These are phyloP conservation scores for Microcyclospora pomicola DNA, from an alignment of 2,329 filamentous ascomycete species.

Conservation along the genomic window DNA sequence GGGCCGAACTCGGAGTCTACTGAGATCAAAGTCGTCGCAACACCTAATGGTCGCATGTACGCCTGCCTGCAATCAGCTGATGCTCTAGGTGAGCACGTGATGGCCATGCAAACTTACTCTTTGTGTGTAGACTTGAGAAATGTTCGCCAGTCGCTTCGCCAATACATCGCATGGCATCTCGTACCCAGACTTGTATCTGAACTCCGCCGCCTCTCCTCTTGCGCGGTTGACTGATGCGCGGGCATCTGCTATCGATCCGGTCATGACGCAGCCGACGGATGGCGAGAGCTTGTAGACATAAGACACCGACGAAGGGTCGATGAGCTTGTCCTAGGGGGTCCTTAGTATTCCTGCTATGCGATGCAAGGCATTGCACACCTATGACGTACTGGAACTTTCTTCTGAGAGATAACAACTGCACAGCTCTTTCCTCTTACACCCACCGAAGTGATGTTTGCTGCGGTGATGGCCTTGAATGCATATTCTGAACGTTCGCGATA, in stretches of 20 bases:
- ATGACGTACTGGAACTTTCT: conserved; percentile 86
- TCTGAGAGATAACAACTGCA: conserved; percentile 93
- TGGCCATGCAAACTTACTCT: conserved; percentile 44
- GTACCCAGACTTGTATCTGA: conserved; percentile 96
- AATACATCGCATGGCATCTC: conserved; percentile 98
- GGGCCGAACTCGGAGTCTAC: conserved; percentile 85
- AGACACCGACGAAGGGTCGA: conserved; percentile 90
- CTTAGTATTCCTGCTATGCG: conserved; percentile 7
- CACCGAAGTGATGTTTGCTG: conserved; percentile 96
- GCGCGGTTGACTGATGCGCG: conserved; percentile 85
- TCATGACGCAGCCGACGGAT: conserved; percentile 96
- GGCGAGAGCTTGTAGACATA: conserved; percentile 96
- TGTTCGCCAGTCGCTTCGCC: conserved; percentile 93
- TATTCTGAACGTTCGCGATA: conserved; percentile 53
- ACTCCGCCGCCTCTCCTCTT: conserved; percentile 90
- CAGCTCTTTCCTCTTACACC: conserved; percentile 94
- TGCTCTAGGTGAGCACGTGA: conserved; percentile 1
- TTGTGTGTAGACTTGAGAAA: conserved; percentile 98
- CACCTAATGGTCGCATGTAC: conserved; percentile 95
- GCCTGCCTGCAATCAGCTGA: conserved; percentile 42
- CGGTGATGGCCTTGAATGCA: conserved; percentile 99
- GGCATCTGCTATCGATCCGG: conserved; percentile 93
- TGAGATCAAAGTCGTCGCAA: conserved; percentile 88
- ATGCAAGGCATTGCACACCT: background rate
- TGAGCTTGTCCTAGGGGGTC: conserved; percentile 74